Evolutionary conservation across 1,139 yeast species (phyloP).

Genomic region (Suhomyces atakaporum): DNA sequence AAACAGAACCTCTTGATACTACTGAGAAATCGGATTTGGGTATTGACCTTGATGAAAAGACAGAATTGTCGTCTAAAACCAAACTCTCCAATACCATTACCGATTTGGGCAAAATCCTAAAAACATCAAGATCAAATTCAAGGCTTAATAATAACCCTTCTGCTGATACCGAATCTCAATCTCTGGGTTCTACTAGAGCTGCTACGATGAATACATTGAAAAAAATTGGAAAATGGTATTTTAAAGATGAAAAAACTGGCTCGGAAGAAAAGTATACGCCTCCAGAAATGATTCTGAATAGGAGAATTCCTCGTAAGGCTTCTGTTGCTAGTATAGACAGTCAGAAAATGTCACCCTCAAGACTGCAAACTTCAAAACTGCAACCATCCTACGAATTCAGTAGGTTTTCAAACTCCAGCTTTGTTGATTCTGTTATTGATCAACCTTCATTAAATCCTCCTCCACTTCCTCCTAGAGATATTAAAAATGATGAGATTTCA

Average conservation of each 20-base stretch:
- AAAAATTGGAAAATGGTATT: conserved; percentile 72
- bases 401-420: conserved; percentile 1
- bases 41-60: conserved; percentile 3
- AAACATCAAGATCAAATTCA: conserved; percentile 4
- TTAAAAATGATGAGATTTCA: conserved; percentile 2
- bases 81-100: conserved; percentile 31
- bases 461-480: conserved; percentile 7
- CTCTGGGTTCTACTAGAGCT: conserved; percentile 7
- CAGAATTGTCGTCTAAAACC: conserved; percentile 6
- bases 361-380: conserved; percentile 13
- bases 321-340: conserved; percentile 8
- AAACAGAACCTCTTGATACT: conserved; percentile 7
- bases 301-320: conserved; percentile 43
- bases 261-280: conserved; percentile 38
- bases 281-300: conserved; percentile 66
- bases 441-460: conserved; percentile 1
- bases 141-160: not conserved
- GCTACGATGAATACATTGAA: conserved; percentile 43
- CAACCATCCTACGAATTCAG: conserved; percentile 20
- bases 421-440: conserved; percentile 1
- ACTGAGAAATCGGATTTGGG: conserved; percentile 3
- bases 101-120: conserved; percentile 38
- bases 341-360: conserved; percentile 3
- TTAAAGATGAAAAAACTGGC: conserved; percentile 44
- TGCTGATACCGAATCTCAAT: conserved; percentile 4